A percentile compares a stretch with the other conserved stretches of the same genome.
These are phyloP conservation scores for Tetradesmus lagerheimii DNA, from an alignment of 139 green algal species.

Conservation along the genomic window DNA sequence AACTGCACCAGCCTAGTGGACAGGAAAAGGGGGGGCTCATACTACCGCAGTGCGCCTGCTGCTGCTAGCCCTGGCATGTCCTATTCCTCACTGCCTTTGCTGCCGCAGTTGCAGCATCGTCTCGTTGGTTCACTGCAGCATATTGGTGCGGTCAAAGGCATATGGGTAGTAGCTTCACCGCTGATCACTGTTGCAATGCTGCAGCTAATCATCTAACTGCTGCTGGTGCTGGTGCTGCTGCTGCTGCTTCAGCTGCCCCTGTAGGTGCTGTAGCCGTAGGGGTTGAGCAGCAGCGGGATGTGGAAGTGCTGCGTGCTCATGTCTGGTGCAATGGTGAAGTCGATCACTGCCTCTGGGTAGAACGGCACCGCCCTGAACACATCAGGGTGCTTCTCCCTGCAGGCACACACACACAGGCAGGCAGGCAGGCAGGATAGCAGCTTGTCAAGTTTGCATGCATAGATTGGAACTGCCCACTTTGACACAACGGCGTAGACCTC, in stretches of 20 bases:
- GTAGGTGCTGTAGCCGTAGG: constrained; percentile 97
- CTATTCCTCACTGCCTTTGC: too few species aligned
- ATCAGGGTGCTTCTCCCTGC: constrained; percentile 54
- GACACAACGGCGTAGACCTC: too few species aligned
- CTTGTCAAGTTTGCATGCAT: too few species aligned
- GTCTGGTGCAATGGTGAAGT: constrained; percentile 79
- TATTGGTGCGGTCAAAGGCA: too few species aligned
- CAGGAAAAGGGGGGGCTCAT: too few species aligned
- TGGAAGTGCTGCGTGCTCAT: constrained; percentile 89
- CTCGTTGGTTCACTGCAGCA: too few species aligned
- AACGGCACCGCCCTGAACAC: constrained; percentile 71
- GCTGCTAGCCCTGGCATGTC: too few species aligned
- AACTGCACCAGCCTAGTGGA: too few species aligned
- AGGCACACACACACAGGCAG: constrained; percentile 57
- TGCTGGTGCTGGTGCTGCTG: neutral
- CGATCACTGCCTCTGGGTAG: constrained; percentile 83
- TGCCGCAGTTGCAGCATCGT: too few species aligned
- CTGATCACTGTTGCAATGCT: neutral
- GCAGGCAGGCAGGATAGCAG: constrained; percentile 21
- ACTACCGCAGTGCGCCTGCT: too few species aligned
- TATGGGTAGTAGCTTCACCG: too few species aligned
- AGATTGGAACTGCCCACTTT: too few species aligned
- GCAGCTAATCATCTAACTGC: neutral
- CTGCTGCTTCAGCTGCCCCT: constrained; percentile 80
- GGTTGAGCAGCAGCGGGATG: constrained; percentile 93